Evolutionary conservation across 2,329 filamentous ascomycete genomes (phyloP), one percentile per base, ranked within the genome.

Genomic region (Pseudohalonectria lignicola): DNA sequence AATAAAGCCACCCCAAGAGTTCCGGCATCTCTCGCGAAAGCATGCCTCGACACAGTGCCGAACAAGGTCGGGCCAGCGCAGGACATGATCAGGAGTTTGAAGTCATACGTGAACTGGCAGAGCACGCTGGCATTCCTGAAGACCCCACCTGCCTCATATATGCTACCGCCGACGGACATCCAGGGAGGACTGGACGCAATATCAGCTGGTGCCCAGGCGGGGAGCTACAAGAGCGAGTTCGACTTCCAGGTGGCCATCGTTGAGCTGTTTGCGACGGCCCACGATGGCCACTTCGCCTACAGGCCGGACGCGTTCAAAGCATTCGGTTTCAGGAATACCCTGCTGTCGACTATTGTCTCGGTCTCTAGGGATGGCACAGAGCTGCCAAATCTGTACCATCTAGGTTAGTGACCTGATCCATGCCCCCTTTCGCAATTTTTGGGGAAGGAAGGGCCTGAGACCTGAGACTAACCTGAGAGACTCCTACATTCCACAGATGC

Each of bases 31-130:
- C 40, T 64, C 7, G 62, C 63, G 0, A 49, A 61, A 34, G 57
- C 56, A 16, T 66, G 63, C 41, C 52, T 66, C 34, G 57, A 37
- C 18, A 23, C 36, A 9, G 28, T 37, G 4, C 36, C 36, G 13
- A 37, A 37, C 29, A 37, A 37, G 36, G 13, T 37, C 28, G 36
- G 28, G 25, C 58, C 45, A 1, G 62, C 62, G 5, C 46, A 64
- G 19, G 52, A 55, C 36, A 57, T 62, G 23, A 51, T 66, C 23
- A 54, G 61, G 36, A 52, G 57, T 31, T 48, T 63, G 15, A 50
- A 51, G 43, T 62, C 62, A 1, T 65, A 65, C 44, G 38, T 63
- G 23, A 57, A 62, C 41, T 65, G 59, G 59, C 59, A 63, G 44
- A 55, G 51, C 32, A 60, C 63, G 44, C 44, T 53, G 2, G 50